A percentile compares a stretch with the other conserved stretches of the same genome.
These are phyloP conservation scores for Thelephora aurantiotincta DNA, from an alignment of 768 basidiomycete species.

Conservation along the genomic window DNA sequence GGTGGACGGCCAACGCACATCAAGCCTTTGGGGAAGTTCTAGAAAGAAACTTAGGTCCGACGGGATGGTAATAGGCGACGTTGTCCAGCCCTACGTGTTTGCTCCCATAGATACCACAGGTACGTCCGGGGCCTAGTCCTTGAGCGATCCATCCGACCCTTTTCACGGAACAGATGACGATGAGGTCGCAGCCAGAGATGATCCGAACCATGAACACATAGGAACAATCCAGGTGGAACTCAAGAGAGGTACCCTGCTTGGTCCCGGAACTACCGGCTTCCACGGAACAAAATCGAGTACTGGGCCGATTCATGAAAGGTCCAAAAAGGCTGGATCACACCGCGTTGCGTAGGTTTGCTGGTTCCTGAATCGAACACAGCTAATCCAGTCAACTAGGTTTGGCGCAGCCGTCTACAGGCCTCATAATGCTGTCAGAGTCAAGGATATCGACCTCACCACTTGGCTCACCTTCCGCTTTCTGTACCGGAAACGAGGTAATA, in stretches of 20 bases:
- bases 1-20: slow-evolving; percentile 10
- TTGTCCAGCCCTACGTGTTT: slow-evolving; percentile 4
- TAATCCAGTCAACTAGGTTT: background rate
- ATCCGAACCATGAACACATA: slow-evolving; percentile 1
- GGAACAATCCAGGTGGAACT: slow-evolving; percentile 7
- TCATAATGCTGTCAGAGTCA: slow-evolving; percentile 1
- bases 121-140: background rate
- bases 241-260: slow-evolving; percentile 3
- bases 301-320: slow-evolving; percentile 1
- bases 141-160: background rate
- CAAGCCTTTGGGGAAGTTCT: background rate
- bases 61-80: background rate
- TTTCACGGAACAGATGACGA: background rate
- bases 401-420: background rate
- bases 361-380: background rate
- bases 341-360: slow-evolving; percentile 1
- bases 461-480: slow-evolving; percentile 6
- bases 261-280: background rate
- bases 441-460: slow-evolving; percentile 5
- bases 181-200: background rate
- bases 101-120: background rate
- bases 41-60: background rate
- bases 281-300: background rate
- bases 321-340: slow-evolving; percentile 1
- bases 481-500: slow-evolving; percentile 8